Evolutionary conservation across 129 eudicot species (phyloP), one percentile per base, ranked within the genome.

Genomic region (Solidago caesia): DNA sequence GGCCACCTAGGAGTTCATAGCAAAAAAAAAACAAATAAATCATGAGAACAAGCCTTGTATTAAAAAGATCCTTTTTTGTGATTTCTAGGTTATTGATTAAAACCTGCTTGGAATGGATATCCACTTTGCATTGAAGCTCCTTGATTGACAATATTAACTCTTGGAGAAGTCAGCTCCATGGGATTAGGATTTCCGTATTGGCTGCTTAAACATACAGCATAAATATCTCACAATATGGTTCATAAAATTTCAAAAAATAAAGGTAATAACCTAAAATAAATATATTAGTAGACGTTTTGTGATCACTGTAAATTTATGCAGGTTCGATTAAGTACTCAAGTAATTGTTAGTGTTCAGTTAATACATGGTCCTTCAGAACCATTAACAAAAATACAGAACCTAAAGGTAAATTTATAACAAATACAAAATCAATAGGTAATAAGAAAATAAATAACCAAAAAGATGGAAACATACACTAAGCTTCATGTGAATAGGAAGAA

Each of bases 151-250:
- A 84, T 82, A 79, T 67, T 81, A 42, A 85, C 55, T 84, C 90
- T 86, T 61, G 96, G 98, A 45, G 98, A 89, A 65, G 82, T 27
- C 78, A 87, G 86, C 75, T 89, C 96, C 80, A 80, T 71, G 68
- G 74, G 43, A 63, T 63, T 71, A 57, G 76, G n/a, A 58, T 76
- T 72, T 49, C 91, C 87, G 80, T 78, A 51, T n/a, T 87, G 77
- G 79, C 87, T 84, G 88, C 65, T 65, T 72, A 69, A 73, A 74
- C 77, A 78, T 44, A 72, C 41, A 64, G 64, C 71, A 73, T 43
- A 27, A 44, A 55, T 16, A 71, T 71, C 14, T 64, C 25, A 72
- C 53, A 21, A 67, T 76, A 43, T 15, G 43, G 53, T 63, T 69
- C 59, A 79, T 82, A 45, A 44, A 44, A 27, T 70, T 13, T 33